Evolutionary conservation across 2,329 filamentous ascomycete species (phyloP).

Genomic region (Trichoderma afroharzianum): DNA sequence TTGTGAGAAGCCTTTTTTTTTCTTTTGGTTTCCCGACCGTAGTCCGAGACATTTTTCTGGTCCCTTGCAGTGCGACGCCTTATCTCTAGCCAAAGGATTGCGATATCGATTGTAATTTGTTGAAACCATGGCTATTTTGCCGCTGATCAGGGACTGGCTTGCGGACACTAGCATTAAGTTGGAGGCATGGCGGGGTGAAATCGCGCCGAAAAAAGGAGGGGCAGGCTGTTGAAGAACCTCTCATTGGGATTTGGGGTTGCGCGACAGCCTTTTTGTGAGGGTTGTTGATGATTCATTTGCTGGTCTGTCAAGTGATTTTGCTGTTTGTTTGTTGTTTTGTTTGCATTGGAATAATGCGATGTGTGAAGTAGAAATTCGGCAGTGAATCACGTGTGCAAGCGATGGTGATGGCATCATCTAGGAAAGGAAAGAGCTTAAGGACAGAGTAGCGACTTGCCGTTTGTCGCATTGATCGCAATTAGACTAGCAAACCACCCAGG

Average conservation of each 20-base stretch:
- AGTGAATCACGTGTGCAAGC: background rate
- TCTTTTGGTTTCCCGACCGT: background rate
- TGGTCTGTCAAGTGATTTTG: background rate
- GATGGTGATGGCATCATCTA: background rate
- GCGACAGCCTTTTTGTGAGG: background rate
- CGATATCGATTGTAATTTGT: background rate
- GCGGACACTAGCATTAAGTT: background rate
- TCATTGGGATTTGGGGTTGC: background rate
- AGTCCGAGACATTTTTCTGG: background rate
- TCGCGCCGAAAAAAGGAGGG: background rate
- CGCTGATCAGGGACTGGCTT: background rate
- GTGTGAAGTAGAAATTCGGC: background rate
- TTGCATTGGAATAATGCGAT: background rate
- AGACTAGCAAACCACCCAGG: background rate
- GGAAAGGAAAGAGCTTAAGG: background rate
- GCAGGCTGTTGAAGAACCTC: background rate
- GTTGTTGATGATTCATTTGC: background rate
- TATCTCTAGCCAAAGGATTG: background rate
- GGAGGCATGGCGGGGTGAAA: constrained; percentile 4
- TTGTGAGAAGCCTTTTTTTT: background rate
- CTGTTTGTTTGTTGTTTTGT: background rate
- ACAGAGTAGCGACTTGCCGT: background rate
- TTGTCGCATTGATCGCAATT: background rate
- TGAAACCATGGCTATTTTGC: background rate
- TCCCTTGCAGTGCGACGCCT: background rate